These are phyloP conservation scores for Pyrenopolyporus hunteri DNA, from an alignment of 495 filamentous ascomycete species.

Conservation along the genomic window DNA sequence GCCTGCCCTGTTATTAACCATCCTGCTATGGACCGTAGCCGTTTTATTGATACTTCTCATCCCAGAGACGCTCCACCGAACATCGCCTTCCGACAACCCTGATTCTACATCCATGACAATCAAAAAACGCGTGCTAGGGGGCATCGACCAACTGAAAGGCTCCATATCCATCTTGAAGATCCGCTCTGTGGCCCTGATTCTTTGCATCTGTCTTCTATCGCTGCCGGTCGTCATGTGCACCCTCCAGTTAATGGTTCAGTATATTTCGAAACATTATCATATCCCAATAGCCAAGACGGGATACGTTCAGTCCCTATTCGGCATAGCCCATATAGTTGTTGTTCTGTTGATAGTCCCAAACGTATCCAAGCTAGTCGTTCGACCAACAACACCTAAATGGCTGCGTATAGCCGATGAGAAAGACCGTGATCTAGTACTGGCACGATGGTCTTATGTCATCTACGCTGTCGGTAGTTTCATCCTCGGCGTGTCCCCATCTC, in stretches of 20 bases:
- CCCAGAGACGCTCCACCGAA: conserved; percentile 52
- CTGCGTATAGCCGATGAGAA: conserved; percentile 33
- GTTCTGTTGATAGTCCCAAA: conserved; percentile 36
- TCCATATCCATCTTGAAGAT: conserved; percentile 27
- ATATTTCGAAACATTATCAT: conserved; percentile 39
- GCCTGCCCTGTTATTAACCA: conserved; percentile 52
- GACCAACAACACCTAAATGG: conserved; percentile 19
- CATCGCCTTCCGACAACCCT: not conserved
- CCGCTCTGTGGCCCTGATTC: conserved; percentile 30
- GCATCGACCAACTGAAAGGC: conserved; percentile 31
- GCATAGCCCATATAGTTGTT: conserved; percentile 33
- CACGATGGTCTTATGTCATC: conserved; percentile 31
- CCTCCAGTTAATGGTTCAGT: conserved; percentile 41
- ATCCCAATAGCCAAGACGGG: conserved; percentile 39
- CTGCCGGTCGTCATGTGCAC: conserved; percentile 33
- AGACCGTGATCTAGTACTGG: conserved; percentile 34
- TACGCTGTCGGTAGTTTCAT: conserved; percentile 34
- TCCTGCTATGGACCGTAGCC: conserved; percentile 38
- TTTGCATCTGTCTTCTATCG: conserved; percentile 36
- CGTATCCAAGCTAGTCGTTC: conserved; percentile 24
- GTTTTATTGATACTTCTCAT: conserved; percentile 44
- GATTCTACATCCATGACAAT: conserved; percentile 1
- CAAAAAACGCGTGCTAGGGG: conserved; percentile 18
- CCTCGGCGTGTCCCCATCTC: conserved; percentile 32
- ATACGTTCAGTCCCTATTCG: conserved; percentile 42